These are phyloP conservation scores for Quercus phellos DNA, from an alignment of 331 rosid species.

Conservation along the genomic window DNA sequence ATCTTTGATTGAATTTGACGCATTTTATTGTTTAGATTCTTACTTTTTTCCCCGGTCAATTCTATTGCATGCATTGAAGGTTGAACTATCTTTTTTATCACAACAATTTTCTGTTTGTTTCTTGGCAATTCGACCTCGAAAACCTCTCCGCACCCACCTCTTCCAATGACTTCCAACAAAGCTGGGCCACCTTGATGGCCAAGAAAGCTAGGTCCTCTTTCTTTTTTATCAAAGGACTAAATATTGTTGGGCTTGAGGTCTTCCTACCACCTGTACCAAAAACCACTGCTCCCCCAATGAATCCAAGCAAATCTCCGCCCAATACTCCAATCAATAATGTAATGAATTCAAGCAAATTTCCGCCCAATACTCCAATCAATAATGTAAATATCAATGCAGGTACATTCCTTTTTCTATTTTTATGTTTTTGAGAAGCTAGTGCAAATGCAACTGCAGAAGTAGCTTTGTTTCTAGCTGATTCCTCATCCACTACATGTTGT, in stretches of 20 bases:
- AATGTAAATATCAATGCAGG: constrained; percentile 36
- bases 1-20: constrained; percentile 77
- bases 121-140: constrained; percentile 67
- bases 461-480: not conserved
- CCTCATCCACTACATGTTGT: constrained; percentile 47
- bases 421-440: not conserved
- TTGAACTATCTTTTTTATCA: constrained; percentile 70
- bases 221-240: constrained; percentile 53
- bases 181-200: constrained; percentile 59
- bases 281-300: constrained; percentile 12
- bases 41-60: constrained; percentile 61
- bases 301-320: not conserved
- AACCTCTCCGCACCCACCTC: constrained; percentile 76
- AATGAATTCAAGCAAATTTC: constrained; percentile 28
- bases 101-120: constrained; percentile 60
- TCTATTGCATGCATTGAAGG: constrained; percentile 61
- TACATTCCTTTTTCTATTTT: constrained; percentile 25
- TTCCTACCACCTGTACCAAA: constrained; percentile 32
- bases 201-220: constrained; percentile 73
- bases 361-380: no score
- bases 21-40: constrained; percentile 56
- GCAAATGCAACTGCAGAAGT: constrained; percentile 11
- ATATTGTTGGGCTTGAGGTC: constrained; percentile 55
- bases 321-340: no score
- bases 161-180: constrained; percentile 55